These are phyloP conservation scores for Sarcomyxa edulis DNA, from an alignment of 768 basidiomycete species.

Conservation along the genomic window DNA sequence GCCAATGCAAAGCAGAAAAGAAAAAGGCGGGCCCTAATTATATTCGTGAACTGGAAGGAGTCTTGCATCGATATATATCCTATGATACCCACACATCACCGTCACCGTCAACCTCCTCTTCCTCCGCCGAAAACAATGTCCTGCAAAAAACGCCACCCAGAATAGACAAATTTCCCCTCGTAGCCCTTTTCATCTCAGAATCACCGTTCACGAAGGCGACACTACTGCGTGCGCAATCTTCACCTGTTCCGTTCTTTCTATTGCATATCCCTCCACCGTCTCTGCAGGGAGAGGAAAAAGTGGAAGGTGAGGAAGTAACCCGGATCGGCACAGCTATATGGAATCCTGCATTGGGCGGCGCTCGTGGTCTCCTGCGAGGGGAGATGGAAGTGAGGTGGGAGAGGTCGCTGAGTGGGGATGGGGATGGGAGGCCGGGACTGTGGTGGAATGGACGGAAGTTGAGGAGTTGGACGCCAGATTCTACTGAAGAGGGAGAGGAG, in stretches of 20 bases:
- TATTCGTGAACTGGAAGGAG: conserved; percentile 91
- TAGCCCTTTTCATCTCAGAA: conserved; percentile 79
- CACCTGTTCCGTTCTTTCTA: conserved; percentile 73
- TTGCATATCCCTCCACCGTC: conserved; percentile 60
- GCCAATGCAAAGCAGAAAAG: conserved; percentile 90
- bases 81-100: conserved; percentile 6
- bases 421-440: conserved; percentile 34
- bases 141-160: conserved; percentile 7
- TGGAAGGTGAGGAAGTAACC: conserved; percentile 9
- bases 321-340: conserved; percentile 51
- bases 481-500: too few relatives aligned
- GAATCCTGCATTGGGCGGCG: conserved; percentile 61
- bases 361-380: conserved; percentile 51
- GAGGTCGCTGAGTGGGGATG: conserved; percentile 23
- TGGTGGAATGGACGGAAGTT: conserved; percentile 38
- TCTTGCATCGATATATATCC: conserved; percentile 48
- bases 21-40: conserved; percentile 74
- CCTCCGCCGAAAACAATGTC: conserved; percentile 1
- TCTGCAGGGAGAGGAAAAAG: conserved; percentile 8
- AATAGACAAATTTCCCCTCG: conserved; percentile 26
- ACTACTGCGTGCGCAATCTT: conserved; percentile 64
- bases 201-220: conserved; percentile 75
- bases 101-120: background rate
- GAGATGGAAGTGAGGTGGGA: conserved; percentile 69
- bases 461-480: conserved; percentile 30